These are phyloP conservation scores for Pseudognaphalium luteoalbum DNA, from an alignment of 129 eudicot species.

Conservation along the genomic window DNA sequence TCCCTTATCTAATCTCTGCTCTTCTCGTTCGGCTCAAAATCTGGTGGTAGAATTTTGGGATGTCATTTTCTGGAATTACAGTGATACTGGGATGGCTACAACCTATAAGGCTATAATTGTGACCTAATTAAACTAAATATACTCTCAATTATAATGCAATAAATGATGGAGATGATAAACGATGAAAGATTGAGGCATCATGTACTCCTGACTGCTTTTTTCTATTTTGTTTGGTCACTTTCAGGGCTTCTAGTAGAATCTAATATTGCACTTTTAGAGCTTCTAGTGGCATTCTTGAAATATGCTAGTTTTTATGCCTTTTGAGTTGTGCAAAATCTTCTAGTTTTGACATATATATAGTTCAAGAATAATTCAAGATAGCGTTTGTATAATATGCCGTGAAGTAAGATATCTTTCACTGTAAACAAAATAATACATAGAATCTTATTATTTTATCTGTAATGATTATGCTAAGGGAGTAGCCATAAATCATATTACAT, in stretches of 20 bases:
- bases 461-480: neutral
- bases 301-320: slow-evolving; percentile 20
- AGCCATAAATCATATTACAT: neutral
- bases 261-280: neutral
- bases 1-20: too few relatives aligned
- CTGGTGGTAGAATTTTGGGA: neutral
- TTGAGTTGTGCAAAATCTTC: slow-evolving; percentile 7
- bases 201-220: slow-evolving; percentile 19
- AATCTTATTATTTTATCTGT: neutral
- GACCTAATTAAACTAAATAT: neutral
- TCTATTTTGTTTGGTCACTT: slow-evolving; percentile 1
- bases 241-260: slow-evolving; percentile 20
- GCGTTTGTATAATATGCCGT: neutral
- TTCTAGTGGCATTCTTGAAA: neutral
- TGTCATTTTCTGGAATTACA: neutral
- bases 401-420: neutral
- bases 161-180: neutral
- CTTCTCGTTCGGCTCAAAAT: neutral
- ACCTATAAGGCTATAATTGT: neutral
- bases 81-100: slow-evolving; percentile 22
- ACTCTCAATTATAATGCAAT: neutral
- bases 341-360: neutral
- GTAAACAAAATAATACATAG: neutral
- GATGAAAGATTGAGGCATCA: slow-evolving; percentile 4
- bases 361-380: neutral